A percentile compares a stretch with the other conserved stretches of the same genome.
Conservation (phyloP, 306 rosid species). For the Cucumis melo region DNA sequence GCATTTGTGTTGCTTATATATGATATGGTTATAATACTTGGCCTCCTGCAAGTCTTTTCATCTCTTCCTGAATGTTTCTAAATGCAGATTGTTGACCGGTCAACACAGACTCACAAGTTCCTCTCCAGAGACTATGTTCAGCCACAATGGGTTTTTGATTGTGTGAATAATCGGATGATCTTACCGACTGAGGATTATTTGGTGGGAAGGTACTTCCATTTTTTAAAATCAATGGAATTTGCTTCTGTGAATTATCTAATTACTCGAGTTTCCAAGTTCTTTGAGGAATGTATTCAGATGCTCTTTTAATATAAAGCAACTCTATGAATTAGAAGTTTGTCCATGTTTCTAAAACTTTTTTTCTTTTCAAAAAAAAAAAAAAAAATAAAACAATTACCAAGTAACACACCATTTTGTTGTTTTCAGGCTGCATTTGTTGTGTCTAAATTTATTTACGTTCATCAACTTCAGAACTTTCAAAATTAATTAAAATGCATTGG, state of each 20-base stretch:
- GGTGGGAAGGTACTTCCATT: constrained; percentile 65
- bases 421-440: background rate
- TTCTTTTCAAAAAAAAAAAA: too few species aligned
- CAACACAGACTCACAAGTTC: constrained; percentile 50
- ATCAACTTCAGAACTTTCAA: background rate
- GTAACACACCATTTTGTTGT: background rate
- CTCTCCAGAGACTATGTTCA: constrained; percentile 78
- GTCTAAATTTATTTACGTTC: background rate
- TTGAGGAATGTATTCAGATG: background rate
- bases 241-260: too few species aligned
- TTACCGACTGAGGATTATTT: constrained; percentile 58
- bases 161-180: constrained; percentile 61
- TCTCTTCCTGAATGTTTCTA: background rate
- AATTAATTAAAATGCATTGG: background rate
- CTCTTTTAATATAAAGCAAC: background rate
- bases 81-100: constrained; percentile 76
- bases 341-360: background rate
- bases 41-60: constrained; percentile 6
- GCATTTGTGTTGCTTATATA: background rate
- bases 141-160: constrained; percentile 93
- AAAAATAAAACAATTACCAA: background rate
- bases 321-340: background rate
- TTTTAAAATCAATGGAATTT: background rate
- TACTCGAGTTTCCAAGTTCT: too few species aligned
- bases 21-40: background rate